Evolutionary conservation across 768 basidiomycete genomes (phyloP).

Genomic region (Naganishia kalamii): DNA sequence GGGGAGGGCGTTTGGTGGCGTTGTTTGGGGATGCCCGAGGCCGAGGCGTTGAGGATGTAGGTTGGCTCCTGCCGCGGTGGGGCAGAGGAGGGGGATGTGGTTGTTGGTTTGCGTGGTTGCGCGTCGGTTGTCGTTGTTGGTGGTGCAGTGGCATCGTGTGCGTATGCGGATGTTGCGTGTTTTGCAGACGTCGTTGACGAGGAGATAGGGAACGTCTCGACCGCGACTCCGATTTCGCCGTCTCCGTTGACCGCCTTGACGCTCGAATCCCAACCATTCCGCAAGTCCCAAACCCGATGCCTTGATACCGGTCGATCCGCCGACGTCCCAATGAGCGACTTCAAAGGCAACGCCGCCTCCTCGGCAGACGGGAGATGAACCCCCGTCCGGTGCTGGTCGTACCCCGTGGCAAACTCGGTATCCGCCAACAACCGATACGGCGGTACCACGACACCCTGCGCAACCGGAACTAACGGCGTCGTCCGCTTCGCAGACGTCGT

Average conservation of each 20-base stretch:
- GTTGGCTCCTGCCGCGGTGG: background rate
- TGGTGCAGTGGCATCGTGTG: too few species aligned
- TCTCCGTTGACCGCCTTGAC: too few species aligned
- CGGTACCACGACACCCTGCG: background rate
- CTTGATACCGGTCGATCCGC: too few species aligned
- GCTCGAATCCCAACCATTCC: too few species aligned
- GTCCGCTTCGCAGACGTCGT: background rate
- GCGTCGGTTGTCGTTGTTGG: background rate
- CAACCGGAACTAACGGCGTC: background rate
- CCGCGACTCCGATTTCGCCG: too few species aligned
- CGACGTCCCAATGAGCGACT: background rate
- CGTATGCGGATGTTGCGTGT: too few species aligned
- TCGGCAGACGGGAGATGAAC: background rate
- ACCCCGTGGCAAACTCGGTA: background rate
- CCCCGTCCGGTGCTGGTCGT: constrained; percentile 4
- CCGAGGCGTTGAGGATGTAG: constrained; percentile 60
- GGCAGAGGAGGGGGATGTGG: background rate
- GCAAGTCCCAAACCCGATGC: too few species aligned
- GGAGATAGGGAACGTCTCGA: too few species aligned
- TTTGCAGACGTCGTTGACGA: too few species aligned
- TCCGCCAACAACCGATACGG: background rate
- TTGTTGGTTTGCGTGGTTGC: background rate
- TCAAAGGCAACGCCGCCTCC: background rate
- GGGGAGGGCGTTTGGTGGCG: constrained; percentile 33
- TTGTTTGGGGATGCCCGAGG: constrained; percentile 76